A percentile compares a stretch with the other conserved stretches of the same genome.
These are phyloP conservation scores for Saccharomycopsis sp. DNA, from an alignment of 805 yeast species.

Conservation along the genomic window DNA sequence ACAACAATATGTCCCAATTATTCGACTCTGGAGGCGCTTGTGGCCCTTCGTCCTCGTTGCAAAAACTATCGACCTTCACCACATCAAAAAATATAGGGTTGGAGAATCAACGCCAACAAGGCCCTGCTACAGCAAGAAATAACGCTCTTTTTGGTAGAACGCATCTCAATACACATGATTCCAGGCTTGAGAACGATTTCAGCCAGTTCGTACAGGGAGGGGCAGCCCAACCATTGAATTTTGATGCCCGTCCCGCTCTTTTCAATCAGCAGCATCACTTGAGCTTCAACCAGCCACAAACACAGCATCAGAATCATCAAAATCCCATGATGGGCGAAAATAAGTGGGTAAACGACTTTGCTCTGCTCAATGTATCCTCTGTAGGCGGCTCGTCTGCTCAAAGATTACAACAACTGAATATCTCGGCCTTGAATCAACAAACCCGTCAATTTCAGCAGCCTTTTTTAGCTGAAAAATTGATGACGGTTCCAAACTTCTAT, in stretches of 20 bases:
- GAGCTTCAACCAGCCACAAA: not conserved
- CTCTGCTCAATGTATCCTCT: not conserved
- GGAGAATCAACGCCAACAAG: not conserved
- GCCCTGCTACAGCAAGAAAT: not conserved
- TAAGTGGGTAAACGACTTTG: not conserved
- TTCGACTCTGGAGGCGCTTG: slow-evolving; percentile 15
- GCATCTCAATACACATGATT: slow-evolving; percentile 9
- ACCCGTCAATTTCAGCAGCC: slow-evolving; percentile 11
- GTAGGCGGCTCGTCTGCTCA: not conserved
- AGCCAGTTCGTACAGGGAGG: slow-evolving; percentile 1
- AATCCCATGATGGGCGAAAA: not conserved
- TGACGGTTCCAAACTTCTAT: not conserved
- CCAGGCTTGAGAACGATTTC: slow-evolving; percentile 12
- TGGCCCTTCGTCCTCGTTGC: slow-evolving; percentile 16
- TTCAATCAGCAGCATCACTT: slow-evolving; percentile 7
- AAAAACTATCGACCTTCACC: slow-evolving; percentile 11
- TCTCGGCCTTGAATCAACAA: slow-evolving; percentile 1
- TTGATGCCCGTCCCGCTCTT: not conserved
- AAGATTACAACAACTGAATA: not conserved
- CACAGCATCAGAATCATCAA: not conserved
- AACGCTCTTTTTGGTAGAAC: not conserved
- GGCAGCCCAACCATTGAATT: not conserved
- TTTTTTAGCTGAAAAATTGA: not conserved
- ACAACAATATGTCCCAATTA: slow-evolving; percentile 1
- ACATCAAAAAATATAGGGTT: not conserved